phyloP scores from a whole-genome alignment of 352 stramenopile species.

The Pythium vanterpoolii region DNA sequence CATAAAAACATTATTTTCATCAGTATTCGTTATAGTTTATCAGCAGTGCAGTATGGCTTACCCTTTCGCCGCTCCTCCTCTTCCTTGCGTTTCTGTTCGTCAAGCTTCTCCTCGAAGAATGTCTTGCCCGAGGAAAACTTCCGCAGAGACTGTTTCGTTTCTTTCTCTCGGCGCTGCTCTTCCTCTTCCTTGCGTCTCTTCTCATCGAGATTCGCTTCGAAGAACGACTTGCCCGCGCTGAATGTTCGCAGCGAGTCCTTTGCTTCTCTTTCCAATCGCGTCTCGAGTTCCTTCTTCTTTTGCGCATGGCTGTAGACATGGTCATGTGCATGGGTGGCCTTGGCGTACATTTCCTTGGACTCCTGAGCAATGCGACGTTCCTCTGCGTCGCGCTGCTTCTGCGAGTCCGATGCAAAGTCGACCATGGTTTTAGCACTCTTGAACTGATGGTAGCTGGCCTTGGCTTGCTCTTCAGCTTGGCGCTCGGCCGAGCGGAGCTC shows the following conservation, averaged over 20 bases:
- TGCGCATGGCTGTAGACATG: conserved; percentile 46
- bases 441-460: conserved; percentile 22
- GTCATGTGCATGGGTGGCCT: conserved; percentile 43
- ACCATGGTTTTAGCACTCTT: conserved; percentile 51
- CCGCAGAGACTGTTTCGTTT: conserved; percentile 27
- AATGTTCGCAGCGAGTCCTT: conserved; percentile 31
- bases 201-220: conserved; percentile 59
- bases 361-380: conserved; percentile 29
- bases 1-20: neutral
- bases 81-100: conserved; percentile 56
- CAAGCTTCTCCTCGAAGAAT: conserved; percentile 53
- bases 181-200: conserved; percentile 54
- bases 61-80: conserved; percentile 38
- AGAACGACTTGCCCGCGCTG: conserved; percentile 46
- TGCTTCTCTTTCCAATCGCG: conserved; percentile 20
- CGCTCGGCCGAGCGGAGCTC: conserved; percentile 38
- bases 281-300: conserved; percentile 47
- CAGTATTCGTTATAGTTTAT: neutral
- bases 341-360: conserved; percentile 33
- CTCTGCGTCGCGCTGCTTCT: conserved; percentile 24
- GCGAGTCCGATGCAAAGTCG: conserved; percentile 43
- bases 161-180: conserved; percentile 18
- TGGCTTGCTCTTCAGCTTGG: conserved; percentile 40
- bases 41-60: neutral
- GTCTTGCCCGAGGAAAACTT: conserved; percentile 43